Conservation (phyloP, 352 stramenopile species). For the Globisporangium irregulare region DNA sequence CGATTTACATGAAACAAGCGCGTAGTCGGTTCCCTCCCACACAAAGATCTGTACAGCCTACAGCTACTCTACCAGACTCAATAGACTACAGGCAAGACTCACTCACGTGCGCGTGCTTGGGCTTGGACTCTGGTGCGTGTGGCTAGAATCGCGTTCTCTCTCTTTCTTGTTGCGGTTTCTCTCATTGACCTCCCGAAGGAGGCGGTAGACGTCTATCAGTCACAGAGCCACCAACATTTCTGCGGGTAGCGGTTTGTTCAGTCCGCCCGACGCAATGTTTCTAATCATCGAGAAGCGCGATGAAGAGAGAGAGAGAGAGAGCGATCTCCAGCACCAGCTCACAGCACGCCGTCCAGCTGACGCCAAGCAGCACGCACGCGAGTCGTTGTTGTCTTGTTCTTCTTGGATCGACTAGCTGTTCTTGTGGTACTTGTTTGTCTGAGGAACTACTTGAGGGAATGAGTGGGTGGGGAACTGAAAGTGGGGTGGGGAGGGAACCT, state of each 20-base stretch:
- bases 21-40: conserved; percentile 6
- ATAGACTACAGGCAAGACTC: not conserved
- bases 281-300: conserved; percentile 75
- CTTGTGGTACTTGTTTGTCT: not conserved
- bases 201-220: conserved; percentile 73
- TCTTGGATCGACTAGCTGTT: not conserved
- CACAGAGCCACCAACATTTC: conserved; percentile 76
- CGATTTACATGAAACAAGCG: not conserved
- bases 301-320: conserved; percentile 1
- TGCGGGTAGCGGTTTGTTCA: conserved; percentile 79
- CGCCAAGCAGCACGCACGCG: not conserved
- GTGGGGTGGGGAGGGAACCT: conserved; percentile 31
- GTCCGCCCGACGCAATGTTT: conserved; percentile 84
- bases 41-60: conserved; percentile 2
- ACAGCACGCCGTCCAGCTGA: not conserved
- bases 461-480: conserved; percentile 6
- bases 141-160: not conserved
- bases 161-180: conserved; percentile 31
- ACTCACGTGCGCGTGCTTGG: not conserved
- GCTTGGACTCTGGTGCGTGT: not conserved
- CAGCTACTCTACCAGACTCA: not conserved
- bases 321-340: not conserved
- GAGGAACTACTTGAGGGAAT: conserved; percentile 16
- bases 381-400: not conserved
- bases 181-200: conserved; percentile 55